These are phyloP conservation scores for Globisporangium yorkense DNA, from an alignment of 352 stramenopile genomes.

Conservation along the genomic window DNA sequence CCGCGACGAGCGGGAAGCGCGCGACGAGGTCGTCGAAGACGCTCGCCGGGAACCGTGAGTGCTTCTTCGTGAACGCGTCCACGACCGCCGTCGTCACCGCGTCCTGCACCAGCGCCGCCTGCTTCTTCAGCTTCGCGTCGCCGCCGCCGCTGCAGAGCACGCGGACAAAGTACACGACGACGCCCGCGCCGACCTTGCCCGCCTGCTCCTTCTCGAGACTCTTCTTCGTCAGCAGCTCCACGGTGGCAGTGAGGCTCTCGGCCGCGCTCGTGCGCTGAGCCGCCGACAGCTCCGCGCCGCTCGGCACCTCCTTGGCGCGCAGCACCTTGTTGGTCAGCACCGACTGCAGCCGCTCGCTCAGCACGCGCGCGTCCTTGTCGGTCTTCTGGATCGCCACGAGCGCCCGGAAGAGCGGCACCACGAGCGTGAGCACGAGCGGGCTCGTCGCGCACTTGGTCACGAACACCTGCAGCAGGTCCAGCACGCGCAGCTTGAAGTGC, in stretches of 20 bases:
- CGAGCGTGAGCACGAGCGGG: constrained; percentile 35
- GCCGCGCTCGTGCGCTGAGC: constrained; percentile 9
- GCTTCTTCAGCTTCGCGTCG: neutral
- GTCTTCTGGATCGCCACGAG: constrained; percentile 45
- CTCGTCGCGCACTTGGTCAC: constrained; percentile 26
- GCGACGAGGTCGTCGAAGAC: constrained; percentile 65
- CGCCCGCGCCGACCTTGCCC: constrained; percentile 45
- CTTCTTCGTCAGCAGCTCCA: constrained; percentile 40
- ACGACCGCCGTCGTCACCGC: constrained; percentile 27
- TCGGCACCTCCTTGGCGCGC: constrained; percentile 43
- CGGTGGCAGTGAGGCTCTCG: constrained; percentile 26
- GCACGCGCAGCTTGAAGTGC: constrained; percentile 82
- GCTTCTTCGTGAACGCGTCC: constrained; percentile 81
- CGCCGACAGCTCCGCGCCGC: constrained; percentile 10
- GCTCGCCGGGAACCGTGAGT: constrained; percentile 62
- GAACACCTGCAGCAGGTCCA: constrained; percentile 77
- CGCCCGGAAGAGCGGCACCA: constrained; percentile 58
- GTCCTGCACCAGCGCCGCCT: constrained; percentile 12
- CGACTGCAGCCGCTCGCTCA: constrained; percentile 64
- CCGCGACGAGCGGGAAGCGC: constrained; percentile 40
- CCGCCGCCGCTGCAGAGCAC: constrained; percentile 24
- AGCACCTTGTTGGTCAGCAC: constrained; percentile 70
- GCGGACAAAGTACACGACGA: constrained; percentile 62
- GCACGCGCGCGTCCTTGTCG: constrained; percentile 60
- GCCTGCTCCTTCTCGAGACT: constrained; percentile 59